phyloP scores from a whole-genome alignment of 139 green algal species.

The Chlamydomonas asymmetrica region DNA sequence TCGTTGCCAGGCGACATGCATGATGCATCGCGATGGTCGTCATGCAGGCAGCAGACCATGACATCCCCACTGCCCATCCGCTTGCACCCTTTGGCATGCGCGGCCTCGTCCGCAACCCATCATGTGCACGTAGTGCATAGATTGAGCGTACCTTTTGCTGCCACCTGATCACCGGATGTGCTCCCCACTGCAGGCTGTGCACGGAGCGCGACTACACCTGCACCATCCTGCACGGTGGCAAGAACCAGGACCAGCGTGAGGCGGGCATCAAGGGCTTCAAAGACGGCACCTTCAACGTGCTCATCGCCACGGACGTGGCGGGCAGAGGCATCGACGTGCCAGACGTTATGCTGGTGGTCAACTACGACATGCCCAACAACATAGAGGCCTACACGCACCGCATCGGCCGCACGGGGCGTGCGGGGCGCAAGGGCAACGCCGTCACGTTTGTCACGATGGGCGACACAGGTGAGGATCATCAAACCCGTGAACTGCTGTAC shows the following conservation, averaged over 20 bases:
- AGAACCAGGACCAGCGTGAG: conserved; percentile 92
- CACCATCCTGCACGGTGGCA: conserved; percentile 91
- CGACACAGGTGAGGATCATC: conserved; percentile 28
- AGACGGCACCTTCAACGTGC: conserved; percentile 87
- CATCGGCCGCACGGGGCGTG: conserved; percentile 89
- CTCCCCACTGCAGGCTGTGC: no score
- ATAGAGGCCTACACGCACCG: conserved; percentile 98
- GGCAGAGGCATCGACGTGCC: conserved; percentile 96
- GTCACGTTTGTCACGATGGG: conserved; percentile 88
- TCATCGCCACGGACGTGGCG: conserved; percentile 98
- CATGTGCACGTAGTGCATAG: no score
- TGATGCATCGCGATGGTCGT: no score
- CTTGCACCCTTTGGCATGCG: no score
- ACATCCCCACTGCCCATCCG: no score
- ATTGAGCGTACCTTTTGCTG: no score
- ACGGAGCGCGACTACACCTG: conserved; percentile 66
- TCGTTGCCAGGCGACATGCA: no score
- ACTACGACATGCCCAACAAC: conserved; percentile 96
- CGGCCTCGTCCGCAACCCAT: no score
- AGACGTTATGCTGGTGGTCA: conserved; percentile 91
- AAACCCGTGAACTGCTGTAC: background rate
- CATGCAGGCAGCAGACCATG: no score
- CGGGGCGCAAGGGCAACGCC: conserved; percentile 84
- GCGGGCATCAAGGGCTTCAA: conserved; percentile 84
- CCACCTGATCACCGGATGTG: no score